Conservation (phyloP, 768 basidiomycete genomes). For the Leucogyrophana mollusca region DNA sequence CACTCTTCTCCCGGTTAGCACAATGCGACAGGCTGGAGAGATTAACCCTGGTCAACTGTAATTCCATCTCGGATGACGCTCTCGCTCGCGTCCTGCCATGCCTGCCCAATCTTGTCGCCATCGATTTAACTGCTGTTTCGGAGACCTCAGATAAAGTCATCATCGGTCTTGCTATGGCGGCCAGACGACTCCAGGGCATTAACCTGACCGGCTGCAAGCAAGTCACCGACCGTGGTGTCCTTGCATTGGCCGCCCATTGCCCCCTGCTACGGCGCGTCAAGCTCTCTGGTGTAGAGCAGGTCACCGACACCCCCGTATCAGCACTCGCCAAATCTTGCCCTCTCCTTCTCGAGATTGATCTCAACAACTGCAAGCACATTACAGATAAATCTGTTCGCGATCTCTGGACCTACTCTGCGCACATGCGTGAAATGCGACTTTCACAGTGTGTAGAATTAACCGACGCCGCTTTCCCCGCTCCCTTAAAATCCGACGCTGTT, state of each 20-base stretch:
- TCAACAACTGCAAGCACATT: conserved; percentile 77
- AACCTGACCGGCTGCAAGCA: conserved; percentile 83
- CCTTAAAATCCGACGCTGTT: conserved; percentile 39
- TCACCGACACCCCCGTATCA: conserved; percentile 78
- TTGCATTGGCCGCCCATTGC: conserved; percentile 73
- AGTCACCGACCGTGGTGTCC: conserved; percentile 75
- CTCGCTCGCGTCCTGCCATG: conserved; percentile 64
- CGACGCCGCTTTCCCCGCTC: conserved; percentile 83
- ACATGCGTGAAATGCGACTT: conserved; percentile 91
- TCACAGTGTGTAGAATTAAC: conserved; percentile 77
- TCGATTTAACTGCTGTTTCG: conserved; percentile 77
- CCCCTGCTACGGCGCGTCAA: conserved; percentile 87
- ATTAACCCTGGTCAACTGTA: conserved; percentile 83
- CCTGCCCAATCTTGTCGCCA: conserved; percentile 77
- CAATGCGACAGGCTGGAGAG: conserved; percentile 83
- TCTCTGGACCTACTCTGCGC: conserved; percentile 74
- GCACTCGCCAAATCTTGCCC: conserved; percentile 78
- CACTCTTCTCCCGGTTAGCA: conserved; percentile 67
- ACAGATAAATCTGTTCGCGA: conserved; percentile 79
- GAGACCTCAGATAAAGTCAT: conserved; percentile 73
- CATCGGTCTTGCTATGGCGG: conserved; percentile 64
- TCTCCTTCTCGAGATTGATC: conserved; percentile 90
- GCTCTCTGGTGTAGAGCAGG: conserved; percentile 67
- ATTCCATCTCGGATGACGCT: conserved; percentile 58
- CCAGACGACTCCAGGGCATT: conserved; percentile 84